phyloP scores from a whole-genome alignment of 768 basidiomycete genomes.

The Phylloporus scabripes region DNA sequence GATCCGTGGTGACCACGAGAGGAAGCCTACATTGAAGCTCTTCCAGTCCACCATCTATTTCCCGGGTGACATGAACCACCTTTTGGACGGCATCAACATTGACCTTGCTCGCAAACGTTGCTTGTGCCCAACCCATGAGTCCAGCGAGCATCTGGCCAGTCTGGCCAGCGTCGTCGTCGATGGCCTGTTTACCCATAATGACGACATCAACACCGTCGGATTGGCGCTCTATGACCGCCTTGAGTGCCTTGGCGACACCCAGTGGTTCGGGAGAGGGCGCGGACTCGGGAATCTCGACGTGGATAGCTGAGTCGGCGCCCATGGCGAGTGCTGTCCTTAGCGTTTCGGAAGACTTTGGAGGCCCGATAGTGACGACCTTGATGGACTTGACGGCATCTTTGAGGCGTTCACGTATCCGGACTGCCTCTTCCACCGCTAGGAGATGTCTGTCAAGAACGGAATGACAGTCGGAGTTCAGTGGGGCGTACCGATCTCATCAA shows the following conservation, averaged over 20 bases:
- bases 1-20: slow-evolving; percentile 85
- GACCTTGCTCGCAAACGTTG: slow-evolving; percentile 89
- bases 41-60: slow-evolving; percentile 93
- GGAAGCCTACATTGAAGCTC: slow-evolving; percentile 77
- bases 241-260: slow-evolving; percentile 81
- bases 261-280: slow-evolving; percentile 82
- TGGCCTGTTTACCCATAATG: slow-evolving; percentile 96
- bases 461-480: not conserved
- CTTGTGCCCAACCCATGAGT: slow-evolving; percentile 87
- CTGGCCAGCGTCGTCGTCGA: slow-evolving; percentile 93
- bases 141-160: slow-evolving; percentile 98
- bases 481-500: slow-evolving; percentile 90
- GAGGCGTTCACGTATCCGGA: slow-evolving; percentile 83
- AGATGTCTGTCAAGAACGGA: not conserved
- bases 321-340: slow-evolving; percentile 96
- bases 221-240: slow-evolving; percentile 64
- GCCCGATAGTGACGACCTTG: slow-evolving; percentile 91
- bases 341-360: slow-evolving; percentile 82
- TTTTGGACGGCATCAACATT: slow-evolving; percentile 60
- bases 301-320: slow-evolving; percentile 92
- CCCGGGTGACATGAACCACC: slow-evolving; percentile 69
- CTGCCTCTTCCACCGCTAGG: slow-evolving; percentile 92
- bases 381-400: slow-evolving; percentile 79
- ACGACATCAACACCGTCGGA: slow-evolving; percentile 71
- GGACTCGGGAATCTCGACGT: slow-evolving; percentile 78